Evolutionary conservation across 208 protist genomes (phyloP).

Genomic region (Phytomonas sp.): DNA sequence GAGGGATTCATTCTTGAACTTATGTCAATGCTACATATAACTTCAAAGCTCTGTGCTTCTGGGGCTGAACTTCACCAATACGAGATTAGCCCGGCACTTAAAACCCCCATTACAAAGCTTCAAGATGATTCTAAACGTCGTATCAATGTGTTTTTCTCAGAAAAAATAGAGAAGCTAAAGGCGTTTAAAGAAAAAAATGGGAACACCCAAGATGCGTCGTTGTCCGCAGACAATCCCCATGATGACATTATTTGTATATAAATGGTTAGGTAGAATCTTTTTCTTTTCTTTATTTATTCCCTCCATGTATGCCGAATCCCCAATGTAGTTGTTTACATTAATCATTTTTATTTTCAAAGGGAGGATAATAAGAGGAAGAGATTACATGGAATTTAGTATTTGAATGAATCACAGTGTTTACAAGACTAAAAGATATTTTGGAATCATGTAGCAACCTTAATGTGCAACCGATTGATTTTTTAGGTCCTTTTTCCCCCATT

Average conservation of each 20-base stretch:
- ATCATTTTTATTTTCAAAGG: not conserved
- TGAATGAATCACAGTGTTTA: not conserved
- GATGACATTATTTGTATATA: no score
- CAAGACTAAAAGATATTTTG: not conserved
- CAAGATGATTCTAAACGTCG: conserved; percentile 16
- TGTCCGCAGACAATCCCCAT: no score
- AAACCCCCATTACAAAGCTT: conserved; percentile 23
- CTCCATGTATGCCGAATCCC: no score
- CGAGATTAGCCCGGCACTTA: conserved; percentile 16
- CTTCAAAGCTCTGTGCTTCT: conserved; percentile 6
- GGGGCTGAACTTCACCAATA: conserved; percentile 7
- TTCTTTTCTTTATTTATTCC: no score
- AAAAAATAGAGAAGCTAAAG: conserved; percentile 8
- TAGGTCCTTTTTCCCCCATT: no score
- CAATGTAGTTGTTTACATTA: no score
- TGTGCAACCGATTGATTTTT: no score
- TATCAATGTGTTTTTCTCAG: conserved; percentile 16
- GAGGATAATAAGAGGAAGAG: not conserved
- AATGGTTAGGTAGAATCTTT: no score
- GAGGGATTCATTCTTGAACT: conserved; percentile 33
- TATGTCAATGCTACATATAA: conserved; percentile 31
- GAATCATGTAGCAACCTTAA: no score
- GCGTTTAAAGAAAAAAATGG: not conserved
- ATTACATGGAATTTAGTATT: conserved; percentile 2
- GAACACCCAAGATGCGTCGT: no score